Conservation (phyloP, 2,329 filamentous ascomycete species). For the Penicillium oxalicum region DNA sequence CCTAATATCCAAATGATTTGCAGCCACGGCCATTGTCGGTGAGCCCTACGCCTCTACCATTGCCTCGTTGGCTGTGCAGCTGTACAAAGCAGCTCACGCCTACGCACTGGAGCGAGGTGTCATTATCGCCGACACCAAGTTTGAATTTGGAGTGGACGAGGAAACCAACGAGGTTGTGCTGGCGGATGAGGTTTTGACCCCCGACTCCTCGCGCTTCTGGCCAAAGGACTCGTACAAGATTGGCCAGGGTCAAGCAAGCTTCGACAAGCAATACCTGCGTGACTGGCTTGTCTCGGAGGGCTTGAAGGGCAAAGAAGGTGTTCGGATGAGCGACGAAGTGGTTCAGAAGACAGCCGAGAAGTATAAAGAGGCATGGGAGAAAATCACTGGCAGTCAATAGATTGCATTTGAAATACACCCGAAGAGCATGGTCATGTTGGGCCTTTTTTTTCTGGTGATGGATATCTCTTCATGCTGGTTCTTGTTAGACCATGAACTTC, state of each 20-base stretch:
- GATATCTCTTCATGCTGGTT: too few species aligned
- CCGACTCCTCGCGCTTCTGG: conserved; percentile 84
- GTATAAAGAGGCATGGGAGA: conserved; percentile 71
- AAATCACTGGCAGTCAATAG: conserved; percentile 55
- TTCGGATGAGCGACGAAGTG: conserved; percentile 67
- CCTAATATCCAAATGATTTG: conserved; percentile 4
- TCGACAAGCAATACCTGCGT: conserved; percentile 80
- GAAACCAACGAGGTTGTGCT: conserved; percentile 63
- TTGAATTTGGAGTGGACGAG: conserved; percentile 67
- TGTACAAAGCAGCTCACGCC: conserved; percentile 53
- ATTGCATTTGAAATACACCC: not conserved
- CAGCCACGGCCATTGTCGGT: conserved; percentile 57
- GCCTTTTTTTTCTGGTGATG: too few species aligned
- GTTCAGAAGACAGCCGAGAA: conserved; percentile 62
- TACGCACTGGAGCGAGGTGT: conserved; percentile 55
- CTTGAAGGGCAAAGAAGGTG: conserved; percentile 67
- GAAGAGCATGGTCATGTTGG: too few species aligned
- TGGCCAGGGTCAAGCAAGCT: conserved; percentile 71
- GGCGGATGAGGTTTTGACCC: conserved; percentile 80
- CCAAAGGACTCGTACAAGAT: conserved; percentile 64
- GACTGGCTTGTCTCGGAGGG: conserved; percentile 73
- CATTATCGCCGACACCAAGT: conserved; percentile 72
- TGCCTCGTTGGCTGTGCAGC: conserved; percentile 56
- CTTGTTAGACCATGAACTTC: too few species aligned
- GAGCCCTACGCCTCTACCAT: conserved; percentile 59